These are phyloP conservation scores for grape (Vitis vinifera) DNA, from an alignment of 164 flowering plant species.

Conservation along the genomic window ASM3070453v1 NC_081810.1:4680501-4681000, in stretches of 20 bases:
- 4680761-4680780: slow-evolving; percentile 11
- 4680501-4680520: too few relatives aligned
- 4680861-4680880: slow-evolving; percentile 2
- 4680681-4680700: slow-evolving; percentile 23
- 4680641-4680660: too few relatives aligned
- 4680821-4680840: slow-evolving; percentile 4
- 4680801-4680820: slow-evolving; percentile 13
- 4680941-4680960: too few relatives aligned
- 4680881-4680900: not conserved
- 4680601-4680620: too few relatives aligned
- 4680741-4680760: not conserved
- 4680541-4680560: too few relatives aligned
- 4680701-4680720: slow-evolving; percentile 31
- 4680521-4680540: too few relatives aligned
- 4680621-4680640: too few relatives aligned
- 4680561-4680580: too few relatives aligned
- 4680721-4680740: slow-evolving; percentile 2
- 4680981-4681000: too few relatives aligned
- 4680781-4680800: slow-evolving; percentile 21
- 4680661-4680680: too few relatives aligned
- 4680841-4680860: slow-evolving; percentile 1
- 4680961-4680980: too few relatives aligned
- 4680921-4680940: not conserved
- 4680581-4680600: too few relatives aligned
- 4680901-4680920: not conserved